Conservation (phyloP, 2,329 filamentous ascomycete species). For the Claviceps fusiformis region DNA sequence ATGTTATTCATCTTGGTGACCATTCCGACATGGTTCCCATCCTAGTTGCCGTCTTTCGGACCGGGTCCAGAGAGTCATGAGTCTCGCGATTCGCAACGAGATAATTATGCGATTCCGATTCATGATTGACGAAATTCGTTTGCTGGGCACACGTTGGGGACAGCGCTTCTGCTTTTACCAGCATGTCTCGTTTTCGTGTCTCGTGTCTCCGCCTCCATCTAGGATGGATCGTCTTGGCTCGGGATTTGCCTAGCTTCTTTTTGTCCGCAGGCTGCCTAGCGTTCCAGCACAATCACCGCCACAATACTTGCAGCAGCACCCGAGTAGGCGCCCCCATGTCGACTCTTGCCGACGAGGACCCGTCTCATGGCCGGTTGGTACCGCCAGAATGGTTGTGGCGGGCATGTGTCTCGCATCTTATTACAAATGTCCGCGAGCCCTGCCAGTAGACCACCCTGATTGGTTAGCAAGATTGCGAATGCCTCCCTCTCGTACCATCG, state of each 20-base stretch:
- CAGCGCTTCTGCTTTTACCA: too few relatives aligned
- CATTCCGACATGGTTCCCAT: too few relatives aligned
- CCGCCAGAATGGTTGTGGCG: background rate
- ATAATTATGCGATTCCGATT: too few relatives aligned
- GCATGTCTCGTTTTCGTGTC: too few relatives aligned
- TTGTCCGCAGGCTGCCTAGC: background rate
- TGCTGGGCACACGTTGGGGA: too few relatives aligned
- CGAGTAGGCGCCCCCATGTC: background rate
- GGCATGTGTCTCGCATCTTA: background rate
- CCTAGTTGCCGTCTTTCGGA: too few relatives aligned
- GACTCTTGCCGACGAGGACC: background rate
- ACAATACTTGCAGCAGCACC: background rate
- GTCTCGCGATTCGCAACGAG: too few relatives aligned
- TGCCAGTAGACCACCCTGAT: background rate
- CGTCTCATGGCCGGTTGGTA: background rate
- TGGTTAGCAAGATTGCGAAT: background rate
- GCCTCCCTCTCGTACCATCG: background rate
- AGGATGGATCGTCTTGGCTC: background rate
- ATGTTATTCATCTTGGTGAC: too few relatives aligned
- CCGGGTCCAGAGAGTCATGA: too few relatives aligned
- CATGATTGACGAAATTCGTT: too few relatives aligned
- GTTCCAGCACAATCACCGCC: background rate
- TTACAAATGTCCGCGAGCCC: background rate
- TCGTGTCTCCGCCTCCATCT: too few relatives aligned
- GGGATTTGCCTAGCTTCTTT: background rate